Conservation (phyloP, 1,284 basidiomycete genomes). For the Ganoderma sinense region DNA sequence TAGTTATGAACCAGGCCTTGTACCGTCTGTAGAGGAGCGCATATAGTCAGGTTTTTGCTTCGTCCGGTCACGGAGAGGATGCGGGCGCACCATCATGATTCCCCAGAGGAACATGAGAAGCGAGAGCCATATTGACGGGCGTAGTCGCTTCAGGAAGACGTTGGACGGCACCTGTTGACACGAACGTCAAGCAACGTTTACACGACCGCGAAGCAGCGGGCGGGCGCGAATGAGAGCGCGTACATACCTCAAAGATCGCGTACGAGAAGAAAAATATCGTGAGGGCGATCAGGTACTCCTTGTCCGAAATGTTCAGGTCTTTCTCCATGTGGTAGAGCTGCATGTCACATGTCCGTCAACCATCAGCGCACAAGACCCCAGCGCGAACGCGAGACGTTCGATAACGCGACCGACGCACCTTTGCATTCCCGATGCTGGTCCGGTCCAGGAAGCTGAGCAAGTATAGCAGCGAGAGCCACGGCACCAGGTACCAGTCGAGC, state of each 20-base stretch:
- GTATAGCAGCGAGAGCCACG: constrained; percentile 78
- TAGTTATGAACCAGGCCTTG: constrained; percentile 76
- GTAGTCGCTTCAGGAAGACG: constrained; percentile 73
- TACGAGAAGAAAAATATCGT: constrained; percentile 75
- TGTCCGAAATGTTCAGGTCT: constrained; percentile 64
- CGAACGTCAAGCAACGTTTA: not conserved
- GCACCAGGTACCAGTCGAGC: constrained; percentile 68
- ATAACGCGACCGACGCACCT: constrained; percentile 47
- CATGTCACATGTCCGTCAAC: not conserved
- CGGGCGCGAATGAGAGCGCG: too few species aligned
- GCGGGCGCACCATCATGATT: constrained; percentile 64
- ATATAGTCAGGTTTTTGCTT: not conserved
- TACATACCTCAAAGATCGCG: constrained; percentile 63
- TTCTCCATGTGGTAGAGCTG: constrained; percentile 65
- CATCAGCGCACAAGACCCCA: not conserved
- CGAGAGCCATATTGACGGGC: constrained; percentile 73
- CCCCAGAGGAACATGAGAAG: constrained; percentile 74
- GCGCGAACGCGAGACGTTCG: not conserved
- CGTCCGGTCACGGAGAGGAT: not conserved
- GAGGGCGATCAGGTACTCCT: constrained; percentile 68
- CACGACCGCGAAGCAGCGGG: not conserved
- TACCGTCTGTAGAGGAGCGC: constrained; percentile 52
- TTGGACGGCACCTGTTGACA: constrained; percentile 65
- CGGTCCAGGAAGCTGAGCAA: constrained; percentile 80
- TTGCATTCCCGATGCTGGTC: constrained; percentile 84